Conservation (phyloP, 805 yeast species). For the Wickerhamiella brachini region DNA sequence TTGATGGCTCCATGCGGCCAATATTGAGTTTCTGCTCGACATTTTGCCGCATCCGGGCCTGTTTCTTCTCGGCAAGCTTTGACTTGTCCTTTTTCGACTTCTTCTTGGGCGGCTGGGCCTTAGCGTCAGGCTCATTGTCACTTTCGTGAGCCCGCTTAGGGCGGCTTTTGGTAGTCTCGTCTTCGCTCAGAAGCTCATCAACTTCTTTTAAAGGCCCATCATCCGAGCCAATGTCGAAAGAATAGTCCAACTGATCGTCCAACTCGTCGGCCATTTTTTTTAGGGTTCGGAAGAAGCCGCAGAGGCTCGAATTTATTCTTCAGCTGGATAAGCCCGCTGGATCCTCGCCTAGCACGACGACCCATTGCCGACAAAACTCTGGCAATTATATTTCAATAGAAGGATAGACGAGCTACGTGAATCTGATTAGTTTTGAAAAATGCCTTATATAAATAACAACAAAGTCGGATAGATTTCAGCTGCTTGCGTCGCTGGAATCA, state of each 20-base stretch:
- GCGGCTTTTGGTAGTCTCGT: background rate
- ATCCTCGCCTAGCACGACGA: no score
- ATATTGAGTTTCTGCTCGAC: constrained; percentile 41
- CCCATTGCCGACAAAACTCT: no score
- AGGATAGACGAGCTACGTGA: no score
- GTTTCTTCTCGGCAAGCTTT: constrained; percentile 13
- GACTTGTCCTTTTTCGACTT: constrained; percentile 17
- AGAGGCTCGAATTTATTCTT: no score
- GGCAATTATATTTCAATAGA: no score
- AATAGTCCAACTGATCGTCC: constrained; percentile 64
- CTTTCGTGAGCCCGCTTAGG: constrained; percentile 14
- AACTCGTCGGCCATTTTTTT: constrained; percentile 45
- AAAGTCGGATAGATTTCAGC: no score
- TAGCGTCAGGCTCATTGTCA: constrained; percentile 21
- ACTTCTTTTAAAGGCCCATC: constrained; percentile 17
- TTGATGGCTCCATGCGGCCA: constrained; percentile 41
- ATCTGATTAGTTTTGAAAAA: no score
- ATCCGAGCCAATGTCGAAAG: constrained; percentile 32
- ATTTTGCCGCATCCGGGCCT: constrained; percentile 9
- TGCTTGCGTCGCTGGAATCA: no score
- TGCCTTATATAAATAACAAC: no score
- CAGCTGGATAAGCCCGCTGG: no score
- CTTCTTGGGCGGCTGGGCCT: constrained; percentile 12
- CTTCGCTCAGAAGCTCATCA: background rate
- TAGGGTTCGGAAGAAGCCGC: background rate